Conservation (phyloP, 495 filamentous ascomycete species). For the Penicillium alfredii region DNA sequence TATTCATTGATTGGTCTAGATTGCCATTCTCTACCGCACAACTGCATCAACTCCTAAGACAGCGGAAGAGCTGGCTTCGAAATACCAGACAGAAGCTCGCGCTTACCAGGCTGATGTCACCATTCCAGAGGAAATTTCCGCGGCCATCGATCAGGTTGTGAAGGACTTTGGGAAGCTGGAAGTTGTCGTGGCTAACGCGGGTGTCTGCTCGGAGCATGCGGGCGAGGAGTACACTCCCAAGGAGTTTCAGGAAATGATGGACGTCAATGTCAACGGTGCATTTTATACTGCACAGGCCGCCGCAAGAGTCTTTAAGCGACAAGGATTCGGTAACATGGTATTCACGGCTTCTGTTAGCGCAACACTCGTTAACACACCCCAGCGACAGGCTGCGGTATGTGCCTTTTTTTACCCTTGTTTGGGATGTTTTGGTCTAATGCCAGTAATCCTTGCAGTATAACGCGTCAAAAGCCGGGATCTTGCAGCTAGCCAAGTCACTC, state of each 20-base stretch:
- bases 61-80: not conserved
- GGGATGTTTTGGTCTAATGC: not conserved
- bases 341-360: conserved; percentile 24
- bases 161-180: conserved; percentile 50
- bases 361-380: conserved; percentile 27
- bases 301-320: conserved; percentile 22
- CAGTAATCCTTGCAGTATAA: conserved; percentile 21
- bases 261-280: conserved; percentile 29
- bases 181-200: conserved; percentile 66
- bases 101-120: not conserved
- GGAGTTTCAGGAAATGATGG: conserved; percentile 19
- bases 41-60: not conserved
- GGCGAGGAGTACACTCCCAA: conserved; percentile 17
- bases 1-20: not conserved
- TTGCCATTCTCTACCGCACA: not conserved
- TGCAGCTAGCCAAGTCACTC: conserved; percentile 25
- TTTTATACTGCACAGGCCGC: conserved; percentile 35
- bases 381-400: conserved; percentile 16
- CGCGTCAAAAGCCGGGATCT: conserved; percentile 30
- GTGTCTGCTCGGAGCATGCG: conserved; percentile 45
- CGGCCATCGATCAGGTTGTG: not conserved
- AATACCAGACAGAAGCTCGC: not conserved
- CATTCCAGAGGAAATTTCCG: not conserved
- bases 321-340: conserved; percentile 23
- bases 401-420: not conserved